Conservation (phyloP, 2,329 filamentous ascomycete species). For the Ceratocystis ficicola region DNA sequence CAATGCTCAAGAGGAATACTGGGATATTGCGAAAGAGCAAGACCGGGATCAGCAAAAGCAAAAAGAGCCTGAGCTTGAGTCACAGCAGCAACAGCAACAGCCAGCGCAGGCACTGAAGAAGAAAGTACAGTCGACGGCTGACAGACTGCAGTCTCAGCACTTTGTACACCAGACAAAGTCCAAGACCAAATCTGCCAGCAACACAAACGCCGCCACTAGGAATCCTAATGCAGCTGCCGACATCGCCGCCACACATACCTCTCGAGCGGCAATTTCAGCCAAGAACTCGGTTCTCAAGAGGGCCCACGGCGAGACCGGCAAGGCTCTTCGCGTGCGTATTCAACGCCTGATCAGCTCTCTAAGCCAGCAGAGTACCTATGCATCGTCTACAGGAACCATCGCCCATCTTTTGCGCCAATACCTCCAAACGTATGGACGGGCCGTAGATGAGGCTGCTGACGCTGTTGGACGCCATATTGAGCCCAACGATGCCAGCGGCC, state of each 20-base stretch:
- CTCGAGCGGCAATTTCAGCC: conserved; percentile 42
- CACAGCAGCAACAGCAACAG: background rate
- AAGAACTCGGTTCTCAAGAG: conserved; percentile 55
- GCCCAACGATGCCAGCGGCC: conserved; percentile 61
- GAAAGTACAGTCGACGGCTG: background rate
- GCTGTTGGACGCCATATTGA: conserved; percentile 59
- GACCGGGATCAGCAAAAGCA: background rate
- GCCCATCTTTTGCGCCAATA: conserved; percentile 66
- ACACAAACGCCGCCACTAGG: background rate
- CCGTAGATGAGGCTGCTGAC: conserved; percentile 53
- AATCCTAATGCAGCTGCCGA: conserved; percentile 24
- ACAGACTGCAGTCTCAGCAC: background rate
- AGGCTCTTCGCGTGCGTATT: conserved; percentile 60
- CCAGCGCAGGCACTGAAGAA: background rate
- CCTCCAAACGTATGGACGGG: conserved; percentile 62
- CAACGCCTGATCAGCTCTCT: conserved; percentile 66
- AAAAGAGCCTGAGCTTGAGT: no score
- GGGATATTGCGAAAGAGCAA: conserved; percentile 4
- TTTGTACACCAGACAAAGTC: conserved; percentile 1
- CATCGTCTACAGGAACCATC: conserved; percentile 70
- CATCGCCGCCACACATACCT: conserved; percentile 30
- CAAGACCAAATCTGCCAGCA: background rate
- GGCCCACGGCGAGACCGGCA: conserved; percentile 58
- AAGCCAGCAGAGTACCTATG: conserved; percentile 66
- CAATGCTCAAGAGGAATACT: conserved; percentile 9